Evolutionary conservation across 495 filamentous ascomycete species (phyloP).

Genomic region (Podospora appendiculata): DNA sequence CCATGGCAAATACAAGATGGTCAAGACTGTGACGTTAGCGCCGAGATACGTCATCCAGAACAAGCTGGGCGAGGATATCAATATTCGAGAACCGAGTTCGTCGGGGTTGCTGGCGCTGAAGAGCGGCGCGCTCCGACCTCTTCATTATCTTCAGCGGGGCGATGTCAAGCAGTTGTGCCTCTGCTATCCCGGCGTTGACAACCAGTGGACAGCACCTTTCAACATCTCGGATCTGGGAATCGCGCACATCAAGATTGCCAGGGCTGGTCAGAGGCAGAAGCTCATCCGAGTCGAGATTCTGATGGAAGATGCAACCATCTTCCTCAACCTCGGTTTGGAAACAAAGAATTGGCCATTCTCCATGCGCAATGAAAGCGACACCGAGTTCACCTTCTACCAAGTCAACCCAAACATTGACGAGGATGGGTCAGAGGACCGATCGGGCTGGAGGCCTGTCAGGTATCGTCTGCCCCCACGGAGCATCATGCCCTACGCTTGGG

Average conservation of each 20-base stretch:
- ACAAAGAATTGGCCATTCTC: conserved; percentile 95
- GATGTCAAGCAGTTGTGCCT: conserved; percentile 82
- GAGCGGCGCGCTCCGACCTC: conserved; percentile 65
- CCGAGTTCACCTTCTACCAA: conserved; percentile 93
- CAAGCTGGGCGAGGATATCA: conserved; percentile 77
- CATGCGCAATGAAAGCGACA: conserved; percentile 94
- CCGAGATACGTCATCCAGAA: conserved; percentile 94
- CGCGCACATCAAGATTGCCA: conserved; percentile 88
- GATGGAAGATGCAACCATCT: conserved; percentile 86
- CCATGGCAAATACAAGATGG: conserved; percentile 95
- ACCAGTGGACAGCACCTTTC: conserved; percentile 97
- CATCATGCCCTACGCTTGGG: conserved; percentile 99
- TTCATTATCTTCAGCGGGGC: conserved; percentile 76
- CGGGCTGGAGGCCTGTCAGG: conserved; percentile 80
- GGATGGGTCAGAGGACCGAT: conserved; percentile 73
- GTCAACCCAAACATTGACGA: conserved; percentile 64
- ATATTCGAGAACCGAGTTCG: conserved; percentile 82
- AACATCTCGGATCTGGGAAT: conserved; percentile 91
- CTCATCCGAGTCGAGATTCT: conserved; percentile 84
- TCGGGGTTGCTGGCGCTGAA: conserved; percentile 71
- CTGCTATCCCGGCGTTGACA: conserved; percentile 91
- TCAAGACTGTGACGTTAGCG: conserved; percentile 87
- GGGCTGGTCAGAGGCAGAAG: conserved; percentile 77
- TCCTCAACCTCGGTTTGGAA: conserved; percentile 84
- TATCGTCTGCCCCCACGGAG: conserved; percentile 92